Conservation (phyloP, 2,329 filamentous ascomycete species). For the Ascochyta clinopodiicola region DNA sequence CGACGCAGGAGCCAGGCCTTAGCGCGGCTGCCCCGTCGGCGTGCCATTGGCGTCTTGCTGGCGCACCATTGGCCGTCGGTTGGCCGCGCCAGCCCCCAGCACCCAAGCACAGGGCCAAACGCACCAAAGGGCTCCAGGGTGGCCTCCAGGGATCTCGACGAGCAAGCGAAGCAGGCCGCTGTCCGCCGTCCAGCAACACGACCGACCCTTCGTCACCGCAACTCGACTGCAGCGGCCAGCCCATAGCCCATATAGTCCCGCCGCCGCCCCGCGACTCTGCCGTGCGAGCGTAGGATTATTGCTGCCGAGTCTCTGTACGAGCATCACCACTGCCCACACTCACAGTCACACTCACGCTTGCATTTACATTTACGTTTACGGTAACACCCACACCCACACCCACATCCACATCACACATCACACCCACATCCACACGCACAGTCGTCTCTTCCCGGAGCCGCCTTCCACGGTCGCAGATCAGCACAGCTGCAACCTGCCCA, state of each 20-base stretch:
- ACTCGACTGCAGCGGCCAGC: slow-evolving; percentile 21
- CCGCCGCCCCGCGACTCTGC: slow-evolving; percentile 23
- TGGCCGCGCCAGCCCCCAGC: slow-evolving; percentile 26
- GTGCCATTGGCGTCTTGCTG: too few species aligned
- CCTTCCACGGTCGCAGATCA: slow-evolving; percentile 8
- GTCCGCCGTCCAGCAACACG: slow-evolving; percentile 15
- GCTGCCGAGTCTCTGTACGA: slow-evolving; percentile 5
- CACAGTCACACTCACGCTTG: too few species aligned
- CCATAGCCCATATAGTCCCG: slow-evolving; percentile 26
- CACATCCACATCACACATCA: too few species aligned
- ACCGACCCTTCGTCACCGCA: slow-evolving; percentile 34
- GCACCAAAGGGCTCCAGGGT: not conserved
- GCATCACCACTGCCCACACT: not conserved
- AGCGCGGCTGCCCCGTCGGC: slow-evolving; percentile 22
- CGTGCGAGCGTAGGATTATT: not conserved
- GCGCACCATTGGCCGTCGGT: slow-evolving; percentile 19
- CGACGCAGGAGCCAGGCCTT: slow-evolving; percentile 30
- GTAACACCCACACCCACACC: too few species aligned
- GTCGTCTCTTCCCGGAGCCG: not conserved
- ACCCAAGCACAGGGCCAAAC: not conserved
- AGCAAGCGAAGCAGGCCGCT: slow-evolving; percentile 17
- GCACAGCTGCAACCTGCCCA: slow-evolving; percentile 15
- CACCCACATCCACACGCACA: not conserved
- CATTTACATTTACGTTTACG: too few species aligned
- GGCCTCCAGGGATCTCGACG: slow-evolving; percentile 25